phyloP scores from a whole-genome alignment of 768 basidiomycete genomes.

The Mycena rebaudengoi region DNA sequence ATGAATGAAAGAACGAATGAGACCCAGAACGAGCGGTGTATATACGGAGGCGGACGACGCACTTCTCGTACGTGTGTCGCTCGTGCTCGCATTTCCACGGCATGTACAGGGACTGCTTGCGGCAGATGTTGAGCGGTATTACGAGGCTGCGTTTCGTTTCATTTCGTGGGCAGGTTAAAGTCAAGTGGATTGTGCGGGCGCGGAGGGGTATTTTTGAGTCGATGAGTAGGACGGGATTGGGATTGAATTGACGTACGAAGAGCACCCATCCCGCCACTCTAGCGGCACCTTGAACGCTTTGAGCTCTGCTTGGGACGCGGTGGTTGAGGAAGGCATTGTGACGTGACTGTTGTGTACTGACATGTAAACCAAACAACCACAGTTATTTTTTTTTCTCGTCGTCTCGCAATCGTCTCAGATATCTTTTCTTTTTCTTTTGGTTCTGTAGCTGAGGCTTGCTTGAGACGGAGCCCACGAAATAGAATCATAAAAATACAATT shows the following conservation, averaged over 20 bases:
- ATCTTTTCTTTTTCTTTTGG: too few species aligned
- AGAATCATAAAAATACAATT: too few species aligned
- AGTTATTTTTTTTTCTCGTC: too few species aligned
- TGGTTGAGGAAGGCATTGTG: slow-evolving; percentile 79
- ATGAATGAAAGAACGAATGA: background rate
- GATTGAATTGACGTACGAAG: slow-evolving; percentile 68
- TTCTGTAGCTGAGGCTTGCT: too few species aligned
- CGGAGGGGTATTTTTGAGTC: slow-evolving; percentile 6
- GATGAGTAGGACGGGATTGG: slow-evolving; percentile 7
- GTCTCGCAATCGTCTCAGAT: too few species aligned
- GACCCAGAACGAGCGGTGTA: background rate
- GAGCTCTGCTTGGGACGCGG: slow-evolving; percentile 86
- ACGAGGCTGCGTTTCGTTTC: slow-evolving; percentile 81
- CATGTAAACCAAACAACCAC: too few species aligned
- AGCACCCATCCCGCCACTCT: slow-evolving; percentile 90
- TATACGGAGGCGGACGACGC: slow-evolving; percentile 35
- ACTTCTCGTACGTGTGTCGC: slow-evolving; percentile 88
- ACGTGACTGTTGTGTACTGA: too few species aligned
- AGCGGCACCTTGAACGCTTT: slow-evolving; percentile 79
- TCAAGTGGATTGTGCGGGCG: too few species aligned
- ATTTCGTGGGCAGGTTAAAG: too few species aligned
- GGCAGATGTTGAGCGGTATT: slow-evolving; percentile 88
- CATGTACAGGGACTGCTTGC: slow-evolving; percentile 77
- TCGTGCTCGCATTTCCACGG: slow-evolving; percentile 97
- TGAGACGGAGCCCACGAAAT: too few species aligned